Evolutionary conservation across 2,329 filamentous ascomycete species (phyloP), one percentile per base, ranked within the genome.

Genomic region (Xylaria sp.): DNA sequence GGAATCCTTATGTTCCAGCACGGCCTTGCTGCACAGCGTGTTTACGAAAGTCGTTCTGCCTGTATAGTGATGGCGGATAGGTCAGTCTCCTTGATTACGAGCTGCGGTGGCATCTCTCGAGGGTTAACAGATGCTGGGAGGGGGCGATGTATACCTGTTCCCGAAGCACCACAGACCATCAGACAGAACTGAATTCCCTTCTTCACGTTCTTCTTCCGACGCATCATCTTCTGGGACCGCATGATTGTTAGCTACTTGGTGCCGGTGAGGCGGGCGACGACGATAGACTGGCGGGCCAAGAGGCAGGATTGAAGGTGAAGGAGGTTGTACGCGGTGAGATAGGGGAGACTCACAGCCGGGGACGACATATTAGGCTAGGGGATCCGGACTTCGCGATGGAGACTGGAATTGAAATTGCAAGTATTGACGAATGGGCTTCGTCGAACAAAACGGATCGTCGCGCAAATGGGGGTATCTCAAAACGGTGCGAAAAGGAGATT

Each of bases 181-280:
- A 99, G 79, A 78, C 92, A 97, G 83, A 99, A 99, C 84, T 99
- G 94, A 73, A 99, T 97, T 74, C 94, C 94, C 86, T 97, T 97
- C 90, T 97, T 97, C 81, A 99, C 93, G 85, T 99, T 97, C 90
- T 99, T 99, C 93, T 99, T 99, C 79, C 91, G 89, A 80, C 94
- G 92, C 75, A 97, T 92, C 90, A 96, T 94, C 78, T 95, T 91
- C 87, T 91, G 76, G 59, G 68, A 68, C 62, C 65, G 64, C 68
- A 69, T 62, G 55, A 52, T 61, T 58, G 52, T 52, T 20, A 34
- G 59, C 66, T 65, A 67, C 64, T 52, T 60, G 24, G 11, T 52
- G 48, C n/a, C 41, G 50, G 52, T 29, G 26, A 40, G n/a, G n/a
- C n/a, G 7, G 26, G 39, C 24, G 48, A 26, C 38, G 11, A 44